A percentile compares a stretch with the other conserved stretches of the same genome.
phyloP scores from a whole-genome alignment of 257 asterid species.

The Nicotiana tabacum region DNA sequence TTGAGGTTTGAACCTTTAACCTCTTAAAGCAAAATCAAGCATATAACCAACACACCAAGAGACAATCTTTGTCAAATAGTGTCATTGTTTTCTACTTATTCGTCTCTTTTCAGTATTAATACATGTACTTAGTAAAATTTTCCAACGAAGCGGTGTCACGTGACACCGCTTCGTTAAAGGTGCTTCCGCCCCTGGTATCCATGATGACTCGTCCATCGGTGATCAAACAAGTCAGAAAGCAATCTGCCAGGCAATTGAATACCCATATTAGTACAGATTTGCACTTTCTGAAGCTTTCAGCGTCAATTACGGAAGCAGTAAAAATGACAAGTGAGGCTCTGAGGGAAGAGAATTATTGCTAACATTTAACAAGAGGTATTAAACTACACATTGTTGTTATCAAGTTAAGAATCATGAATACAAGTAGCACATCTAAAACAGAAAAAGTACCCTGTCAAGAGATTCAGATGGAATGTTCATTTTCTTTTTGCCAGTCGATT shows the following conservation, averaged over 20 bases:
- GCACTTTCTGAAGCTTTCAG: not conserved
- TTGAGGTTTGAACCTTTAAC: too few species aligned
- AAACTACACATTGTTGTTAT: not conserved
- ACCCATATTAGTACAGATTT: not conserved
- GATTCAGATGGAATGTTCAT: constrained; percentile 44
- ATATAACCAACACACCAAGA: too few species aligned
- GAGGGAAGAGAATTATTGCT: not conserved
- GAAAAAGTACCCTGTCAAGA: constrained; percentile 50
- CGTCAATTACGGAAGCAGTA: not conserved
- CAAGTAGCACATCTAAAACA: not conserved
- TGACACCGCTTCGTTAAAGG: too few species aligned
- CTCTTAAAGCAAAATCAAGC: too few species aligned
- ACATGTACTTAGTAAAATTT: too few species aligned
- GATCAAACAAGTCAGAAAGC: not conserved
- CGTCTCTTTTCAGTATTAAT: too few species aligned
- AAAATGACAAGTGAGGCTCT: not conserved
- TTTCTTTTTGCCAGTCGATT: constrained; percentile 34
- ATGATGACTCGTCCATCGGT: not conserved
- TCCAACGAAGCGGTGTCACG: too few species aligned
- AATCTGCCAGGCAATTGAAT: not conserved
- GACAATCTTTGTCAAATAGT: too few species aligned
- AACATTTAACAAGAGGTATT: not conserved
- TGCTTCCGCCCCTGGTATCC: too few species aligned
- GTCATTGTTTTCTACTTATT: too few species aligned
- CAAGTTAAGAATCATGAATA: not conserved